phyloP scores from a whole-genome alignment of 495 filamentous ascomycete species.

The Aspergillus nidulans region DNA sequence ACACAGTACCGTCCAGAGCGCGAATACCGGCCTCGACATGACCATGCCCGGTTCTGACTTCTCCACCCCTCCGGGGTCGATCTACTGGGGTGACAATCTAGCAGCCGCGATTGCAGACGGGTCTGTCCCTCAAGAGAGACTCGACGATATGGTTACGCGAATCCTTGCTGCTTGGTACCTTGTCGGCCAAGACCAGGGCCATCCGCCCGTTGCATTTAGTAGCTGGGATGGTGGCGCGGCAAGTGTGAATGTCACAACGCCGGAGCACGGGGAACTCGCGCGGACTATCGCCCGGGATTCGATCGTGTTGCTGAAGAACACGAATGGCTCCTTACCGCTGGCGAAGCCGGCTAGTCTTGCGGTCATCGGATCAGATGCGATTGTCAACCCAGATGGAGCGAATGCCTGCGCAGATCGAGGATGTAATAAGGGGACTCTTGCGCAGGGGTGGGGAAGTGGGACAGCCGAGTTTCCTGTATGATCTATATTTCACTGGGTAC shows the following conservation, averaged over 20 bases:
- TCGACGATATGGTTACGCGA: constrained; percentile 54
- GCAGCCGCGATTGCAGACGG: constrained; percentile 44
- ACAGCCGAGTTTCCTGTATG: constrained; percentile 48
- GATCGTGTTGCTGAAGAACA: constrained; percentile 61
- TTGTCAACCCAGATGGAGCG: constrained; percentile 54
- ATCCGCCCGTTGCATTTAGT: constrained; percentile 30
- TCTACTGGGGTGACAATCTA: constrained; percentile 24
- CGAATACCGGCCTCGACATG: constrained; percentile 59
- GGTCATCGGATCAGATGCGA: constrained; percentile 60
- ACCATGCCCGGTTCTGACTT: constrained; percentile 48
- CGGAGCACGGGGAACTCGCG: constrained; percentile 17
- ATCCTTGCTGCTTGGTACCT: constrained; percentile 54
- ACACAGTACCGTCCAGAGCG: constrained; percentile 50
- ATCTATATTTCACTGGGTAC: not conserved
- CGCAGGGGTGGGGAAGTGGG: constrained; percentile 62
- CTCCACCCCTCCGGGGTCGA: constrained; percentile 45
- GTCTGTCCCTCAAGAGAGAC: constrained; percentile 34
- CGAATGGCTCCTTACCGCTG: constrained; percentile 50
- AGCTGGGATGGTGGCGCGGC: constrained; percentile 6
- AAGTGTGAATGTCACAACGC: constrained; percentile 5
- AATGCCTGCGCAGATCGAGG: constrained; percentile 70
- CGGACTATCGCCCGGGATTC: constrained; percentile 51
- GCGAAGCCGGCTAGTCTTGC: constrained; percentile 44
- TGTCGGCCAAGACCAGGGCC: constrained; percentile 45
- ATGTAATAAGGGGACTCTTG: constrained; percentile 62